A percentile compares a stretch with the other conserved stretches of the same genome.
Conservation (phyloP, 306 rosid species). For the Canavalia gladiata region DNA sequence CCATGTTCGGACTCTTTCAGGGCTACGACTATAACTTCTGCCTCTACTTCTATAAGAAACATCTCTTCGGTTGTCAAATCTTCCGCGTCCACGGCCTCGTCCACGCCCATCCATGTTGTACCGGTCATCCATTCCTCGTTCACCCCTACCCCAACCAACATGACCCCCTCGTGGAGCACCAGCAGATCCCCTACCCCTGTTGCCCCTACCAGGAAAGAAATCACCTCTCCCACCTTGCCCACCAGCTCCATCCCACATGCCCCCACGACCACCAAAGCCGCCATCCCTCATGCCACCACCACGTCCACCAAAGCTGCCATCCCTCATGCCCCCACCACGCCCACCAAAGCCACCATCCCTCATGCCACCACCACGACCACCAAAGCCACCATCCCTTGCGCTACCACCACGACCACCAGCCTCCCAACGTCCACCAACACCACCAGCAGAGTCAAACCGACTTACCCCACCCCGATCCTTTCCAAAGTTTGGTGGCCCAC, state of each 20-base stretch:
- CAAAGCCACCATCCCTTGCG: constrained; percentile 50
- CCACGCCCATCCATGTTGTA: constrained; percentile 78
- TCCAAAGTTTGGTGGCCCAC: constrained; percentile 84
- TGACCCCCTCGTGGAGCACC: constrained; percentile 68
- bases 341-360: constrained; percentile 73
- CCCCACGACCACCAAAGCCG: constrained; percentile 61
- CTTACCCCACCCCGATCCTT: constrained; percentile 74
- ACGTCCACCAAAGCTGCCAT: constrained; percentile 58
- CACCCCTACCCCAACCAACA: constrained; percentile 83
- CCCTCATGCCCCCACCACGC: constrained; percentile 63
- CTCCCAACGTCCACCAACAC: constrained; percentile 72
- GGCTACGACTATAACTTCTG: constrained; percentile 87
- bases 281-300: constrained; percentile 68
- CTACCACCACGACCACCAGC: constrained; percentile 70
- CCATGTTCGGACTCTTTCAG: constrained; percentile 96
- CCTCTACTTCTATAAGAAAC: constrained; percentile 67
- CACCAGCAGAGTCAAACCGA: constrained; percentile 78
- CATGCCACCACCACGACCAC: constrained; percentile 63
- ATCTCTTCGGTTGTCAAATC: constrained; percentile 87
- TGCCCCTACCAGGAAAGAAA: constrained; percentile 81
- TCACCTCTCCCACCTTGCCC: constrained; percentile 82
- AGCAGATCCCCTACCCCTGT: constrained; percentile 83
- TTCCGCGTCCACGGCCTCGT: constrained; percentile 84
- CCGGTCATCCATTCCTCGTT: constrained; percentile 66
- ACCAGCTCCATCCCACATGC: constrained; percentile 68